These are phyloP conservation scores for Gastrolobium villosum DNA, from an alignment of 306 rosid species.

Conservation along the genomic window DNA sequence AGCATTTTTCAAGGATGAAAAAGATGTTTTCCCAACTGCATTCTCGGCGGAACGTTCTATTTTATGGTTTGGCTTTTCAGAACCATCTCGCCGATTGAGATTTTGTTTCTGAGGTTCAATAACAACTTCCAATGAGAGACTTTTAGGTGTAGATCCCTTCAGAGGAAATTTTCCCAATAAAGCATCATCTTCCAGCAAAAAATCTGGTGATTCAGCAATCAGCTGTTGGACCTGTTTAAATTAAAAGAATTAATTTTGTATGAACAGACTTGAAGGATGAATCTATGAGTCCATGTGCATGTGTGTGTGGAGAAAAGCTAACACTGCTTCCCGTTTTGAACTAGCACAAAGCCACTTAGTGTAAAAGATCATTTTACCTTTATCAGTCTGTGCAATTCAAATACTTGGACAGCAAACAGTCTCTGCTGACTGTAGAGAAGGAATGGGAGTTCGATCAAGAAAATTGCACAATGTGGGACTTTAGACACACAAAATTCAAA, in stretches of 20 bases:
- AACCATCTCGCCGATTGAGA: conserved; percentile 48
- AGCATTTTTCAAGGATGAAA: conserved; percentile 56
- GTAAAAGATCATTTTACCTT: conserved; percentile 59
- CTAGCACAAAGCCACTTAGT: conserved; percentile 24
- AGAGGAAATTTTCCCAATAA: conserved; percentile 59
- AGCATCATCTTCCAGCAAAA: conserved; percentile 70
- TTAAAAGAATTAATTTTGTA: conserved; percentile 25
- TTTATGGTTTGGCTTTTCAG: conserved; percentile 61
- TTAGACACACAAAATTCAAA: conserved; percentile 41
- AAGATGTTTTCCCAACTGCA: conserved; percentile 70
- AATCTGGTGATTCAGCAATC: conserved; percentile 79
- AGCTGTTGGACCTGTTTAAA: conserved; percentile 78
- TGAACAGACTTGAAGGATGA: conserved; percentile 32
- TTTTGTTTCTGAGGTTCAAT: conserved; percentile 44
- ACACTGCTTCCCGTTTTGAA: conserved; percentile 27
- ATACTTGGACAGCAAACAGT: conserved; percentile 68
- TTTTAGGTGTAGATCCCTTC: conserved; percentile 58
- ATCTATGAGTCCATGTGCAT: not conserved
- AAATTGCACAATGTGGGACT: conserved; percentile 46
- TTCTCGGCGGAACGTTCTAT: conserved; percentile 79
- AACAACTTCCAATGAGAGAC: conserved; percentile 51
- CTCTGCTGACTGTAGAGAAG: conserved; percentile 81
- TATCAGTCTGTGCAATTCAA: conserved; percentile 71
- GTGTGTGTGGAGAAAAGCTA: conserved; percentile 16
- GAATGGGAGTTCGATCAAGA: conserved; percentile 62